Percentiles rank a stretch among this genome's conserved stretches.
Evolutionary conservation across 129 eudicot genomes (phyloP).

Genomic region (Artemisia tridentata): DNA sequence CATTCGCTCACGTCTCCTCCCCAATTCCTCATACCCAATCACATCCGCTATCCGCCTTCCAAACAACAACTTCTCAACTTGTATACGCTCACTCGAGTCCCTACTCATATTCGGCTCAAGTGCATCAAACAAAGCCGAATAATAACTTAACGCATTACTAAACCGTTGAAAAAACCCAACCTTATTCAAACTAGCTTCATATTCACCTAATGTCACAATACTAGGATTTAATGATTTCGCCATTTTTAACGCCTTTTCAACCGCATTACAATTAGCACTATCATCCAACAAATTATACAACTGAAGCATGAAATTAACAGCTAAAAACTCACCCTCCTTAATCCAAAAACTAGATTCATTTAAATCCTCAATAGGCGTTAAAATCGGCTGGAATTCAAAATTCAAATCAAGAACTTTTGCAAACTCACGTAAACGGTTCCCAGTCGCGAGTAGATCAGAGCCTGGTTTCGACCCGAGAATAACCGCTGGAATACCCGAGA

Average conservation of each 20-base stretch:
- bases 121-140: constrained; percentile 68
- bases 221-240: constrained; percentile 75
- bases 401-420: constrained; percentile 78
- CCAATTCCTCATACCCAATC: constrained; percentile 56
- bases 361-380: constrained; percentile 49
- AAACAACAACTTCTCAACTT: constrained; percentile 61
- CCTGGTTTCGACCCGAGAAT: constrained; percentile 63
- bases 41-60: constrained; percentile 72
- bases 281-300: constrained; percentile 66
- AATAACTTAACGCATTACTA: constrained; percentile 57
- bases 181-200: constrained; percentile 72
- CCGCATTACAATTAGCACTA: constrained; percentile 16
- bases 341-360: constrained; percentile 61
- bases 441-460: constrained; percentile 65
- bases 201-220: constrained; percentile 86
- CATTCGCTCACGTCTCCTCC: constrained; percentile 65
- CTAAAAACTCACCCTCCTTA: constrained; percentile 64
- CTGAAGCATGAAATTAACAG: constrained; percentile 93
- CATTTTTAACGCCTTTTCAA: constrained; percentile 51
- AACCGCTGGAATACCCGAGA: constrained; percentile 86
- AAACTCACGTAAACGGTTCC: constrained; percentile 78
- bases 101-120: constrained; percentile 67
- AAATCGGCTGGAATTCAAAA: constrained; percentile 73
- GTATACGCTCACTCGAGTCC: constrained; percentile 61
- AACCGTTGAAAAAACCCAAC: constrained; percentile 59